phyloP scores from a whole-genome alignment of 225 moss, liverwort and hornwort genomes.

The Ulota crispa region DNA sequence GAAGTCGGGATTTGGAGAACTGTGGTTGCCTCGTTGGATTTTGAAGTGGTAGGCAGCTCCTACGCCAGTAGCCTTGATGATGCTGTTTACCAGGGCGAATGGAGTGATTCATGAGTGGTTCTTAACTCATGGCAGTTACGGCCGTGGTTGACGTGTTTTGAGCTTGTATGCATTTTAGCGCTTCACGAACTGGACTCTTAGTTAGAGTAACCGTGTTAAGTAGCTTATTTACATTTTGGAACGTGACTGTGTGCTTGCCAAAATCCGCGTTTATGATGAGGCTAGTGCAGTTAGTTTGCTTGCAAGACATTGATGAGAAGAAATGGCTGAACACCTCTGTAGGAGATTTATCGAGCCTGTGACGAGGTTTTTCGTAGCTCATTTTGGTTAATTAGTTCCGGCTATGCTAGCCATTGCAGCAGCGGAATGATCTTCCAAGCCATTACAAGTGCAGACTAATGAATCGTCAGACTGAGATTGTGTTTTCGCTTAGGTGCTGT shows the following conservation, averaged over 20 bases:
- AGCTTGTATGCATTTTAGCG: conserved; percentile 11
- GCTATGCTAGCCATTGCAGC: conserved; percentile 21
- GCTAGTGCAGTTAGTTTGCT: conserved; percentile 16
- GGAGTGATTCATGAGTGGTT: conserved; percentile 33
- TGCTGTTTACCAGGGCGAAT: conserved; percentile 1
- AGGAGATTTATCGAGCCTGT: background rate
- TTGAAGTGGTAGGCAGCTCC: conserved; percentile 25
- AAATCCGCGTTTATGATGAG: background rate
- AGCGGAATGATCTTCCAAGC: conserved; percentile 1
- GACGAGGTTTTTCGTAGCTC: conserved; percentile 14
- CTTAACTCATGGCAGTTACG: conserved; percentile 4
- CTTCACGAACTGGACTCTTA: conserved; percentile 17
- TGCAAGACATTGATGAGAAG: conserved; percentile 9
- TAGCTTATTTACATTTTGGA: conserved; percentile 6
- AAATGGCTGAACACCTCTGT: background rate
- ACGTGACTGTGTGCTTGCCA: background rate
- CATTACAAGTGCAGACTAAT: conserved; percentile 6
- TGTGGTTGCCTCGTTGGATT: conserved; percentile 14
- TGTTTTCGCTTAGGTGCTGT: conserved; percentile 13
- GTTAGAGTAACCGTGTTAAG: conserved; percentile 11
- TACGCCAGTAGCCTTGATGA: conserved; percentile 27
- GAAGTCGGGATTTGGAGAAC: conserved; percentile 25
- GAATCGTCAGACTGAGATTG: conserved; percentile 38
- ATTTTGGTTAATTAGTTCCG: conserved; percentile 19
- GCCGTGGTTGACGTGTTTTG: conserved; percentile 18